Conservation (phyloP, 2,329 filamentous ascomycete genomes). For the Raffaelea arxii region DNA sequence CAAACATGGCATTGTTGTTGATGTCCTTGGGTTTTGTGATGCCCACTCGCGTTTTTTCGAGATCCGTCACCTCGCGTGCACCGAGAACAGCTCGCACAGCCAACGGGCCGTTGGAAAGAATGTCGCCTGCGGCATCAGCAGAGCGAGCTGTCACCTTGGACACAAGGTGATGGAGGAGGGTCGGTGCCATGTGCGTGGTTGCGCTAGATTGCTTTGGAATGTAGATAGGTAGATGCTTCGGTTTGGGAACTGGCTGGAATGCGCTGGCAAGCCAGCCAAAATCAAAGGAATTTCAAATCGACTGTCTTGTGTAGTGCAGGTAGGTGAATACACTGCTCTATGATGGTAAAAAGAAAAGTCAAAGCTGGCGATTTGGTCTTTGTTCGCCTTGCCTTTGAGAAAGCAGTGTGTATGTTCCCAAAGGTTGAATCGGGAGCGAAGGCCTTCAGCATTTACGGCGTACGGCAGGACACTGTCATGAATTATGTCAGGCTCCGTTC, state of each 20-base stretch:
- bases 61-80: slow-evolving; percentile 25
- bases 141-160: slow-evolving; percentile 9
- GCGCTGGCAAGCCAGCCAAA: slow-evolving; percentile 2
- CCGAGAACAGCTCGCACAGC: slow-evolving; percentile 32
- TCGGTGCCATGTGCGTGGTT: slow-evolving; percentile 27
- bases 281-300: neutral
- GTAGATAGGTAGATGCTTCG: neutral
- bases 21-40: slow-evolving; percentile 45
- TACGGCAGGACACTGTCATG: neutral
- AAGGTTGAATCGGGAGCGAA: too few relatives aligned
- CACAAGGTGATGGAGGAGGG: slow-evolving; percentile 18
- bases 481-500: neutral
- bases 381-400: too few relatives aligned
- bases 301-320: neutral
- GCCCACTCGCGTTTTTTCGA: slow-evolving; percentile 33
- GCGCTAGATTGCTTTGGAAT: slow-evolving; percentile 1
- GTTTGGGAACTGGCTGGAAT: slow-evolving; percentile 1
- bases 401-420: too few relatives aligned
- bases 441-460: too few relatives aligned
- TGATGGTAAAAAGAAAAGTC: neutral
- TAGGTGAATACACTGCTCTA: neutral
- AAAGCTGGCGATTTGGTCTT: neutral
- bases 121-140: slow-evolving; percentile 12
- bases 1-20: slow-evolving; percentile 66
- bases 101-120: slow-evolving; percentile 29